These are phyloP conservation scores for Arachnomyces sp. DNA, from an alignment of 2,329 filamentous ascomycete species.

Conservation along the genomic window DNA sequence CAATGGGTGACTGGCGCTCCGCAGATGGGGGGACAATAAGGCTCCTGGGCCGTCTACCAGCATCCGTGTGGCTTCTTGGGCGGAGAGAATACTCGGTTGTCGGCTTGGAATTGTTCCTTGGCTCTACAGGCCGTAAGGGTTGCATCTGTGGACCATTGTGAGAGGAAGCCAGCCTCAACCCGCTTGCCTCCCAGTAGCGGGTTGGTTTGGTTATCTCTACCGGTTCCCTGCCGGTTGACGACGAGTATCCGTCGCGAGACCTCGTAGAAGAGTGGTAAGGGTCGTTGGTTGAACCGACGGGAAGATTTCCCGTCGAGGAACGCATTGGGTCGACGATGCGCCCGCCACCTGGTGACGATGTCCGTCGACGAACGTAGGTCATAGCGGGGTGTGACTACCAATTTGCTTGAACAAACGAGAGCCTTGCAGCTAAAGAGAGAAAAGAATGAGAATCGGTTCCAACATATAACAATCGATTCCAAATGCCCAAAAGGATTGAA, in stretches of 20 bases:
- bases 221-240: slow-evolving; percentile 18
- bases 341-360: slow-evolving; percentile 25
- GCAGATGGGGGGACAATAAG: slow-evolving; percentile 21
- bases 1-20: slow-evolving; percentile 19
- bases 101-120: slow-evolving; percentile 22
- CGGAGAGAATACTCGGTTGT: slow-evolving; percentile 30
- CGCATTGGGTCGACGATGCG: slow-evolving; percentile 30
- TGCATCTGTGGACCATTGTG: slow-evolving; percentile 16
- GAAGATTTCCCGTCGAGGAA: slow-evolving; percentile 33
- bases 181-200: slow-evolving; percentile 15
- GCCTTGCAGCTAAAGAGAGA: not conserved
- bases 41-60: slow-evolving; percentile 18
- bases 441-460: not conserved
- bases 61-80: slow-evolving; percentile 30
- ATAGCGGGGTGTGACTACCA: slow-evolving; percentile 13
- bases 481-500: too few species aligned
- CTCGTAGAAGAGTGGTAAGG: slow-evolving; percentile 22
- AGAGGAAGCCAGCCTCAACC: too few species aligned
- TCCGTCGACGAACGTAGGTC: slow-evolving; percentile 25
- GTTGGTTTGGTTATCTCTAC: slow-evolving; percentile 21
- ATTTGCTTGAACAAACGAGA: not conserved
- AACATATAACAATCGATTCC: too few species aligned
- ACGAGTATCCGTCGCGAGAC: slow-evolving; percentile 25
- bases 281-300: slow-evolving; percentile 27
- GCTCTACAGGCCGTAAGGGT: slow-evolving; percentile 24